These are phyloP conservation scores for Sabuloglossum arenarium DNA, from an alignment of 495 filamentous ascomycete species.

Conservation along the genomic window DNA sequence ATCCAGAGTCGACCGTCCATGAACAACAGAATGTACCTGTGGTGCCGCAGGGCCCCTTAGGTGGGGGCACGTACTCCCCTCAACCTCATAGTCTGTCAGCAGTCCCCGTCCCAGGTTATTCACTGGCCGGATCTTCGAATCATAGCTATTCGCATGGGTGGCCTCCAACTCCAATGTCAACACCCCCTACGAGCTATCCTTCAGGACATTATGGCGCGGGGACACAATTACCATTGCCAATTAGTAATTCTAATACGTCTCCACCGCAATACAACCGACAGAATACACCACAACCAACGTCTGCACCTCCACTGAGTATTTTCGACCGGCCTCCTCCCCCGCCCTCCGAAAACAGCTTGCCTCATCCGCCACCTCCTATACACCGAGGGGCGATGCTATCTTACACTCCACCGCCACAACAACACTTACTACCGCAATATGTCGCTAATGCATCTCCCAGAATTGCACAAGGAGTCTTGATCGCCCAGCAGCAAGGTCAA, in stretches of 20 bases:
- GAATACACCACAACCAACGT: not conserved
- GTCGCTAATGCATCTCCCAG: slow-evolving; percentile 13
- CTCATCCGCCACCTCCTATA: slow-evolving; percentile 9
- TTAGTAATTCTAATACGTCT: not conserved
- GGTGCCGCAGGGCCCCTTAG: slow-evolving; percentile 42
- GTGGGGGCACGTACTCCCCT: slow-evolving; percentile 29
- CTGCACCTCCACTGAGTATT: not conserved
- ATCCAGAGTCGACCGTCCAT: slow-evolving; percentile 89
- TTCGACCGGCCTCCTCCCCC: not conserved
- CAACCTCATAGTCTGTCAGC: slow-evolving; percentile 29
- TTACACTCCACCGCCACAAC: slow-evolving; percentile 2
- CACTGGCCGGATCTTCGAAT: slow-evolving; percentile 19
- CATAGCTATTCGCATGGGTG: slow-evolving; percentile 30
- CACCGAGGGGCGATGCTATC: slow-evolving; percentile 9
- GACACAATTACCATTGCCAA: not conserved
- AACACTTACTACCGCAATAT: slow-evolving; percentile 12
- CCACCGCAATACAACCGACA: not conserved
- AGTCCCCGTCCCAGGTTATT: slow-evolving; percentile 25
- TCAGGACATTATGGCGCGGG: not conserved
- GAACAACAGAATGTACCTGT: slow-evolving; percentile 51
- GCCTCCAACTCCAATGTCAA: slow-evolving; percentile 40
- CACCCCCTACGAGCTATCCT: slow-evolving; percentile 12
- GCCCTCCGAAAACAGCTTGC: slow-evolving; percentile 3
- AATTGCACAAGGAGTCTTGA: slow-evolving; percentile 12
- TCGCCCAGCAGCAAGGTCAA: slow-evolving; percentile 13